Evolutionary conservation across 352 stramenopile species (phyloP).

Genomic region (Globisporangium orthogonon): DNA sequence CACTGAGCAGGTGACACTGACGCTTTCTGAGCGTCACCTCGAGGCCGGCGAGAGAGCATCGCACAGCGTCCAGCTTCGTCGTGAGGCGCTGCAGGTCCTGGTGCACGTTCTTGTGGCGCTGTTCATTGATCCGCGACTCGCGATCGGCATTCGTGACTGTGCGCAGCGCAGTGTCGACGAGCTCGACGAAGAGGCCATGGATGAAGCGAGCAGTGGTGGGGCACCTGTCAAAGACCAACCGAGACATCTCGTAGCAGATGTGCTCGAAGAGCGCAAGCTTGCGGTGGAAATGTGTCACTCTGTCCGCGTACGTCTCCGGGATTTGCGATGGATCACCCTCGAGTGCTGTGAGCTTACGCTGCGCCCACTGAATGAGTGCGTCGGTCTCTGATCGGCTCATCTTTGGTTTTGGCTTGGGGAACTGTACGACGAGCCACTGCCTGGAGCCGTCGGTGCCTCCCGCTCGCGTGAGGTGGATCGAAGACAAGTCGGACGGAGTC

Average conservation of each 20-base stretch:
- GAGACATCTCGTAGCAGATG: conserved; percentile 36
- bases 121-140: conserved; percentile 26
- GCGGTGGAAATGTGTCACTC: conserved; percentile 12
- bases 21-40: conserved; percentile 28
- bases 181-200: conserved; percentile 36
- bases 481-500: conserved; percentile 13
- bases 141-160: conserved; percentile 27
- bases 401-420: conserved; percentile 28
- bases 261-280: conserved; percentile 24
- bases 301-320: neutral
- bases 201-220: conserved; percentile 47
- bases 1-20: conserved; percentile 28
- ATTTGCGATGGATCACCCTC: neutral
- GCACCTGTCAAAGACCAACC: conserved; percentile 51
- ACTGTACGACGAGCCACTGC: conserved; percentile 35
- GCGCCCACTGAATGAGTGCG: conserved; percentile 28
- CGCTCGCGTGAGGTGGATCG: conserved; percentile 11
- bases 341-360: conserved; percentile 7
- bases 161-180: conserved; percentile 20
- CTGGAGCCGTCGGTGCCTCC: conserved; percentile 9
- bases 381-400: conserved; percentile 21
- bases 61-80: conserved; percentile 14
- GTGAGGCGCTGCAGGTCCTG: conserved; percentile 26
- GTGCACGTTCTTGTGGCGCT: conserved; percentile 38
- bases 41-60: conserved; percentile 19